Conservation (phyloP, 2,329 filamentous ascomycete genomes). For the Xylariaceae sp. region DNA sequence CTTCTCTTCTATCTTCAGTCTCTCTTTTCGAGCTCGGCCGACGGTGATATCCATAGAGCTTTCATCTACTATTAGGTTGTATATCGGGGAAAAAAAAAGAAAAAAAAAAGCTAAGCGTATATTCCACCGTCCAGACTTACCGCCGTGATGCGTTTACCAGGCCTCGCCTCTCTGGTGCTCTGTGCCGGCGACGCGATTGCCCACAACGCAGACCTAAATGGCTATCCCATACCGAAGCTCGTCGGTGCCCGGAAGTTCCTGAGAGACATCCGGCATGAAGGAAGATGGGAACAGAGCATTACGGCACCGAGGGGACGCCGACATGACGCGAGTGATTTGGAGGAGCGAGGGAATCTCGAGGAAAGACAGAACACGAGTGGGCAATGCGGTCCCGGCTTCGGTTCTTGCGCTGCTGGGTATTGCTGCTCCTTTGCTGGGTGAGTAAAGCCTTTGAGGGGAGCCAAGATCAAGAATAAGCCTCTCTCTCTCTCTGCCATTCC, state of each 20-base stretch:
- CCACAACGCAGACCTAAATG: conserved; percentile 19
- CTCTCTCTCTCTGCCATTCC: background rate
- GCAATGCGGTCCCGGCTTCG: conserved; percentile 25
- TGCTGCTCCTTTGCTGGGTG: conserved; percentile 32
- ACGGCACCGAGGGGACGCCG: conserved; percentile 5
- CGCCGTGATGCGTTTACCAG: conserved; percentile 23
- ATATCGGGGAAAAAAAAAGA: no score
- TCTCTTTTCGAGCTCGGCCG: conserved; percentile 4
- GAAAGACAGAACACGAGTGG: conserved; percentile 25
- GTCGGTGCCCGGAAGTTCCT: conserved; percentile 28
- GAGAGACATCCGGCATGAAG: conserved; percentile 23
- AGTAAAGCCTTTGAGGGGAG: conserved; percentile 5
- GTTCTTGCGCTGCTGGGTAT: conserved; percentile 26
- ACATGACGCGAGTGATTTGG: conserved; percentile 4
- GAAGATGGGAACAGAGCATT: conserved; percentile 21
- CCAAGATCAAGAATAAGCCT: no score
- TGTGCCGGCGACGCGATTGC: conserved; percentile 26
- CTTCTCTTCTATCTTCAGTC: conserved; percentile 4
- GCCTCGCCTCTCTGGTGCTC: conserved; percentile 22
- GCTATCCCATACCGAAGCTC: conserved; percentile 24
- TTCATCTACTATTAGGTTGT: no score
- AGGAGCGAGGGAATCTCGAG: conserved; percentile 18
- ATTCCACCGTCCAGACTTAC: no score
- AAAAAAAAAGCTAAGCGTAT: no score
- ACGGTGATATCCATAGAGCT: background rate